Percentiles rank a stretch among this genome's conserved stretches.
Conservation (phyloP, 2,329 filamentous ascomycete species). For the Diaporthe citri region DNA sequence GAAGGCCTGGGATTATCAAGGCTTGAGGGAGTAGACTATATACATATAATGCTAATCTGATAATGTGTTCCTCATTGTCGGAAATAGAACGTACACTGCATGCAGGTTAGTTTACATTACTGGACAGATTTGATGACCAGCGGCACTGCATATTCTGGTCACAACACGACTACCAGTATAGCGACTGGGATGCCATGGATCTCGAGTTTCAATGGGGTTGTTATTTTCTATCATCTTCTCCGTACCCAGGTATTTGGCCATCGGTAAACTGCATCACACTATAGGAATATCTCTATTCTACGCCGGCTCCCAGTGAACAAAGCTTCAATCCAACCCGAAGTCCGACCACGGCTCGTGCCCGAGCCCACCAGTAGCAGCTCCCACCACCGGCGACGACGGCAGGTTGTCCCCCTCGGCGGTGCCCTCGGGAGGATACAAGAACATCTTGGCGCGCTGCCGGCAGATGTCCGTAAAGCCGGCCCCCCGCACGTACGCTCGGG, state of each 20-base stretch:
- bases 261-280: neutral
- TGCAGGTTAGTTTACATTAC: neutral
- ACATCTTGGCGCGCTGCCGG: slow-evolving; percentile 23
- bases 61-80: neutral
- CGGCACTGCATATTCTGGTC: neutral
- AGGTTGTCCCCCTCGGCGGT: neutral
- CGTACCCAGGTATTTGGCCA: neutral
- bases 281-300: neutral
- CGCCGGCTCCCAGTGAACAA: neutral
- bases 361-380: neutral
- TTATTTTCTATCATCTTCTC: neutral
- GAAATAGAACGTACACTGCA: neutral
- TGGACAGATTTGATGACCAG: neutral
- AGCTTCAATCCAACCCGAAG: slow-evolving; percentile 28
- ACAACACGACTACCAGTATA: neutral
- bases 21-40: neutral
- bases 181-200: neutral
- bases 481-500: neutral
- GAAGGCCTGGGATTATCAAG: neutral
- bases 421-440: slow-evolving; percentile 14
- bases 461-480: neutral
- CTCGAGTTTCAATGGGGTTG: neutral
- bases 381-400: slow-evolving; percentile 1
- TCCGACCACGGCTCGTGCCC: slow-evolving; percentile 37
- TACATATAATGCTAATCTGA: slow-evolving; percentile 24